Base-by-base conservation (phyloP, 768 basidiomycete genomes). In the Filobasidium floriforme region DNA sequence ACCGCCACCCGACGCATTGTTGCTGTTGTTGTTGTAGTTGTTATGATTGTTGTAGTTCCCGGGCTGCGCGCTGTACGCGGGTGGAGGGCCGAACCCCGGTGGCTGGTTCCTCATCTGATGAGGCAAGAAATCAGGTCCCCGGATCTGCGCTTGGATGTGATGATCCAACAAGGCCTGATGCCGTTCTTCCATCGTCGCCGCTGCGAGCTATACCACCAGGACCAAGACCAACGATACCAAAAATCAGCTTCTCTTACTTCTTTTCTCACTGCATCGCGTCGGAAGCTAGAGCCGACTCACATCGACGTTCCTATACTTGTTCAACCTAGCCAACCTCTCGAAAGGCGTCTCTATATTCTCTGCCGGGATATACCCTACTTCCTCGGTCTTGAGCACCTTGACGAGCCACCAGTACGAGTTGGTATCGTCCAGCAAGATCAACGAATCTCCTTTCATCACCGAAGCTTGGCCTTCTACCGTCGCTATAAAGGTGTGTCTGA, bases 381-480 rank as follows among this genome's bases (percentile, higher is more conserved):
- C 92, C 79, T 97, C 92, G 9, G 94, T 97, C 81, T 97, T 98
- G 69, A 99, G 86, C 10, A 99, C 96, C 57, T 92, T 86, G 9
- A 99, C 94, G 60, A 98, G 89, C 96, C 96, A 98, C 96, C 96
- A 98, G 81, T 99, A 99, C 79, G 90, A 91, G 79, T 99, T 98
- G 65, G 88, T 91, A 78, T 99, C 96, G 80, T 99, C 96, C 85
- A 98, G 91, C 52, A 99, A 82, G 76, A 92, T 88, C 55, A 99
- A 84, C 68, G 89, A 90, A 82, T 99, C 94, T 28, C 96, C 96
- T 80, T 97, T 98, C 79, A 96, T 90, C 70, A 99, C 96, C 71
- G 90, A 96, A 1, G 96, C 96, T 80, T 99, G 96, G 28, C 96
- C 96, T 74, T 97, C 94, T 41, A 98, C 93, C 0, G 96, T 98